A percentile compares a stretch with the other conserved stretches of the same genome.
phyloP scores from a whole-genome alignment of 2,329 filamentous ascomycete species.

The Fusarium kyushuense region DNA sequence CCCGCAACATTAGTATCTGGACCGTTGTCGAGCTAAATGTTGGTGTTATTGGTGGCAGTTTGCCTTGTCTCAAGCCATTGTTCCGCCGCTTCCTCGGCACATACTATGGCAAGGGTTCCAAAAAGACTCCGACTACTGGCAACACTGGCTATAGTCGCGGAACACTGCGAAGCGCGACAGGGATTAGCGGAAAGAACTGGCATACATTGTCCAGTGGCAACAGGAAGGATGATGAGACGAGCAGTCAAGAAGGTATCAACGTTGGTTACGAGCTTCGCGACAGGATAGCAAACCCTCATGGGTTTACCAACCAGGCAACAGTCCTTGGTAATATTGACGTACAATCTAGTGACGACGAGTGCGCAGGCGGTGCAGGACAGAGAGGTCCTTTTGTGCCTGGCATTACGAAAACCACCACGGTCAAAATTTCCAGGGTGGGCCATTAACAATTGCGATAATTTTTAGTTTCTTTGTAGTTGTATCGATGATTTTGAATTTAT shows the following conservation, averaged over 20 bases:
- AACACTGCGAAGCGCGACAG: slow-evolving; percentile 41
- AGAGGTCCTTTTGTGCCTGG: slow-evolving; percentile 20
- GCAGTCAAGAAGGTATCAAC: slow-evolving; percentile 50
- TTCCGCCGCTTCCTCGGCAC: slow-evolving; percentile 52
- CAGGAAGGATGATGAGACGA: slow-evolving; percentile 43
- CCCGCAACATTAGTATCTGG: slow-evolving; percentile 62
- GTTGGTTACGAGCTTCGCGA: slow-evolving; percentile 48
- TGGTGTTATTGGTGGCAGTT: slow-evolving; percentile 54
- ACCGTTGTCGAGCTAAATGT: slow-evolving; percentile 55
- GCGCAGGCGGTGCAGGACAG: slow-evolving; percentile 20
- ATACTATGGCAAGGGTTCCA: slow-evolving; percentile 48
- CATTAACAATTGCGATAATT: background rate
- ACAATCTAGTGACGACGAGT: slow-evolving; percentile 47
- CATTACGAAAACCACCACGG: slow-evolving; percentile 49
- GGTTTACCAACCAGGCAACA: slow-evolving; percentile 30
- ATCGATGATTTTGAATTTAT: background rate
- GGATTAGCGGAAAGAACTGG: slow-evolving; percentile 44
- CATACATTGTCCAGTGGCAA: slow-evolving; percentile 40
- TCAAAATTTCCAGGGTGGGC: slow-evolving; percentile 34
- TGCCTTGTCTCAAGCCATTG: slow-evolving; percentile 53
- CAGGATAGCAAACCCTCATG: slow-evolving; percentile 24
- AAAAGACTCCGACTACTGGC: slow-evolving; percentile 44
- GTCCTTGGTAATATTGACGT: slow-evolving; percentile 41
- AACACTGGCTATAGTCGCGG: slow-evolving; percentile 45
- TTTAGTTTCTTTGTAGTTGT: background rate